Percentiles rank a stretch among this genome's conserved stretches.
phyloP scores from a whole-genome alignment of 2,329 filamentous ascomycete genomes.

The Penicillium sp. region DNA sequence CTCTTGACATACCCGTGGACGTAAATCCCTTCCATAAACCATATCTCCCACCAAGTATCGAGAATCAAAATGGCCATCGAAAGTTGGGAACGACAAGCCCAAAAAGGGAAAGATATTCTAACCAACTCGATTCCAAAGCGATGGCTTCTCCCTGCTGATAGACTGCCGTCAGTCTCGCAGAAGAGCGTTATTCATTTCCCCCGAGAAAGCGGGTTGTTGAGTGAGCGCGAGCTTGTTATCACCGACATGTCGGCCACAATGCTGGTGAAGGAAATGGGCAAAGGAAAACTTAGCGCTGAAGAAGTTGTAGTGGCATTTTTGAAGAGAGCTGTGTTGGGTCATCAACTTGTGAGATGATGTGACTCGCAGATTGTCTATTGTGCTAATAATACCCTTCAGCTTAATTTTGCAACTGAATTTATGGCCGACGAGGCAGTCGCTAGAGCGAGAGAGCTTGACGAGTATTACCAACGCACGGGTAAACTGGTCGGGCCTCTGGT shows the following conservation, averaged over 20 bases:
- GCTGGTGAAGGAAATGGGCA: slow-evolving; percentile 30
- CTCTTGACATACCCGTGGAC: background rate
- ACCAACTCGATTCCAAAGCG: slow-evolving; percentile 35
- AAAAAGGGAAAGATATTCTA: slow-evolving; percentile 36
- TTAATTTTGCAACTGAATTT: slow-evolving; percentile 42
- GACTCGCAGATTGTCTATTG: background rate
- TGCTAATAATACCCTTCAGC: slow-evolving; percentile 14
- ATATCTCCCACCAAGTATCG: background rate
- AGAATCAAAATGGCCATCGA: slow-evolving; percentile 21
- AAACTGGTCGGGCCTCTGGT: slow-evolving; percentile 50
- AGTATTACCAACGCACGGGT: slow-evolving; percentile 35
- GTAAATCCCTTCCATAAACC: background rate
- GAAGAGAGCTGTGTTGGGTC: slow-evolving; percentile 35
- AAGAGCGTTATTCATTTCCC: slow-evolving; percentile 35
- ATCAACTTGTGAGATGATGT: slow-evolving; percentile 30
- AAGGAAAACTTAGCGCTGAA: slow-evolving; percentile 30
- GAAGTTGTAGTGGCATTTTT: slow-evolving; percentile 36
- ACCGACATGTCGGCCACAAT: slow-evolving; percentile 46
- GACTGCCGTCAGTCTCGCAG: slow-evolving; percentile 28
- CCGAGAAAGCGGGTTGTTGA: slow-evolving; percentile 50
- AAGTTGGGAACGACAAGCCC: slow-evolving; percentile 34
- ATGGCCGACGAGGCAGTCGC: slow-evolving; percentile 37
- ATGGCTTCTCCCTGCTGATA: slow-evolving; percentile 33
- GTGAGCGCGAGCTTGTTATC: slow-evolving; percentile 50
- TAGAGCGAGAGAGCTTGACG: slow-evolving; percentile 35